Conservation (phyloP, 139 green algal genomes). For the Chlorella sp. region DNA sequence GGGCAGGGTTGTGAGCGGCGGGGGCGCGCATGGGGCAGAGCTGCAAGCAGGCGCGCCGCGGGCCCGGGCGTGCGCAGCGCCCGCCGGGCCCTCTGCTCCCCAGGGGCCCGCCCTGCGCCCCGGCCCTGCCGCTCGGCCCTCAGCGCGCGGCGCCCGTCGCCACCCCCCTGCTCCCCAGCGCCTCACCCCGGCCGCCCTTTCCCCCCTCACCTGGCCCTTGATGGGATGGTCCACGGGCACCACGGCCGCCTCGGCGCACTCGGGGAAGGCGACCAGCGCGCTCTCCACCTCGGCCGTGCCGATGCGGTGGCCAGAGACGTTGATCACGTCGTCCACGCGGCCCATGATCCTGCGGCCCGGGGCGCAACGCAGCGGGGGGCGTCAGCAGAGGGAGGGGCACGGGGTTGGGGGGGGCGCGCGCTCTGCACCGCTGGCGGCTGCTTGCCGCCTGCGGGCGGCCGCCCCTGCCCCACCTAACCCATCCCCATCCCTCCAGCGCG, state of each 20-base stretch:
- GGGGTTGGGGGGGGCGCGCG: neutral
- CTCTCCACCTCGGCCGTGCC: constrained; percentile 96
- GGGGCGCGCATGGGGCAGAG: no score
- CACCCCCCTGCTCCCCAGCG: no score
- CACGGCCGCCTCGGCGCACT: constrained; percentile 92
- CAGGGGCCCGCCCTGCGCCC: no score
- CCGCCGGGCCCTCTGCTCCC: no score
- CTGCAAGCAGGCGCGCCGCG: no score
- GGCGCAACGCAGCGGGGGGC: neutral
- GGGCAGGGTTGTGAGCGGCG: no score
- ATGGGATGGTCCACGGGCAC: constrained; percentile 83
- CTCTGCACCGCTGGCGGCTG: neutral
- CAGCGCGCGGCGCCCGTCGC: no score
- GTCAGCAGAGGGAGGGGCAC: neutral
- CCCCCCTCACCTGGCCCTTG: no score
- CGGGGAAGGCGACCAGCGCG: constrained; percentile 76
- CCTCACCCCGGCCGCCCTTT: no score
- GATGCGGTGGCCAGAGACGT: constrained; percentile 91
- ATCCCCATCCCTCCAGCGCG: neutral
- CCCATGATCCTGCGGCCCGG: constrained; percentile 63
- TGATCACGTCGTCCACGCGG: constrained; percentile 96
- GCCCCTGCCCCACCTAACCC: neutral
- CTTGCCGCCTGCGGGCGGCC: neutral
- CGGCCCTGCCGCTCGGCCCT: no score
- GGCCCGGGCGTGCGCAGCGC: no score